Evolutionary conservation across 208 protist genomes (phyloP).

Genomic region (Leishmania guyanensis): DNA sequence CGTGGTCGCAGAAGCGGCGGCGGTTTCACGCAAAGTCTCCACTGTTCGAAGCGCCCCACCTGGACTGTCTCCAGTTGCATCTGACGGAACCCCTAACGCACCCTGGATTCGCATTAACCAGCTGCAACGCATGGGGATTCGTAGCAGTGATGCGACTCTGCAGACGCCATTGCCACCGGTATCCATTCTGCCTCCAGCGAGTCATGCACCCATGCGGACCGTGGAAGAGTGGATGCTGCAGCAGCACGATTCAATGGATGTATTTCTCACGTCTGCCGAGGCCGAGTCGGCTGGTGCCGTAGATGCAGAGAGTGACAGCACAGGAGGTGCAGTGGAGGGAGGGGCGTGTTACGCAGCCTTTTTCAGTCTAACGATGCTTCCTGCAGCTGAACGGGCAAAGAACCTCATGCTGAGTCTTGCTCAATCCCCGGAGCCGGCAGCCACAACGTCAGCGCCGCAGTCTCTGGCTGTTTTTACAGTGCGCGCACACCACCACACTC

Average conservation of each 20-base stretch:
- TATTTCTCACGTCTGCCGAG: slow-evolving; percentile 13
- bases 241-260: slow-evolving; percentile 3
- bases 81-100: background rate
- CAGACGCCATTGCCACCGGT: background rate
- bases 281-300: background rate
- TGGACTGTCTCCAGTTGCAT: background rate
- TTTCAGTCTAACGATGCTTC: slow-evolving; percentile 16
- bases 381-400: slow-evolving; percentile 1
- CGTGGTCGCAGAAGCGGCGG: background rate
- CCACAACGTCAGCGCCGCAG: background rate
- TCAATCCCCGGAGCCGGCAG: background rate
- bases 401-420: background rate
- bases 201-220: background rate
- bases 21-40: background rate
- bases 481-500: slow-evolving; percentile 2
- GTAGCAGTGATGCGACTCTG: background rate
- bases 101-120: slow-evolving; percentile 29
- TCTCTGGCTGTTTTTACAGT: slow-evolving; percentile 14
- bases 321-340: background rate
- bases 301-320: slow-evolving; percentile 2
- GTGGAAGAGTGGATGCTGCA: slow-evolving; percentile 30
- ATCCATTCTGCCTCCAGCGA: too few species aligned
- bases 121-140: slow-evolving; percentile 22
- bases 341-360: slow-evolving; percentile 29
- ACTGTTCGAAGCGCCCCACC: background rate